These are phyloP conservation scores for Vitis rotundifolia DNA, from an alignment of 164 flowering plant species.

Conservation along the genomic window DNA sequence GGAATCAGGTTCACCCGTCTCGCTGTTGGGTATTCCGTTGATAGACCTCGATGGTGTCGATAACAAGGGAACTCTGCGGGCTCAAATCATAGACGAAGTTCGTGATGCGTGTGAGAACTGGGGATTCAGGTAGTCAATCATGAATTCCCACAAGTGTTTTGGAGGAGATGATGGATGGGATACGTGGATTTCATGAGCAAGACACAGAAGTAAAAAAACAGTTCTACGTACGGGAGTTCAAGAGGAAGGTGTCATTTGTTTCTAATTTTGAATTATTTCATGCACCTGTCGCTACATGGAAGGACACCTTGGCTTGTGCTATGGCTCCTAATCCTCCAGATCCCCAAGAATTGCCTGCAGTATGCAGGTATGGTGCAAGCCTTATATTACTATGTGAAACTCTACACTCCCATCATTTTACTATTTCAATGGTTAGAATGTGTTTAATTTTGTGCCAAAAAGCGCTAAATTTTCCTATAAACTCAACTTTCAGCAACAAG, in stretches of 20 bases:
- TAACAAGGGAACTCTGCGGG: slow-evolving; percentile 1
- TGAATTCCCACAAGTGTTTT: slow-evolving; percentile 24
- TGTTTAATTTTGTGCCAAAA: too few relatives aligned
- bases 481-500: too few relatives aligned
- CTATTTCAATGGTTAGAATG: too few relatives aligned
- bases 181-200: slow-evolving; percentile 32
- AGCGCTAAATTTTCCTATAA: too few relatives aligned
- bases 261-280: slow-evolving; percentile 28
- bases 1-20: too few relatives aligned
- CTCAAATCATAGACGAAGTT: slow-evolving; percentile 23
- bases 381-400: too few relatives aligned
- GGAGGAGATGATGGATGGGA: slow-evolving; percentile 33
- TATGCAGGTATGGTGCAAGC: slow-evolving; percentile 22
- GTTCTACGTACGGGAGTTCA: slow-evolving; percentile 27
- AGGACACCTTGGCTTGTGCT: slow-evolving; percentile 25
- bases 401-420: too few relatives aligned
- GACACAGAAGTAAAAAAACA: slow-evolving; percentile 29
- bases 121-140: slow-evolving; percentile 55
- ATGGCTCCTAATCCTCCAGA: slow-evolving; percentile 27
- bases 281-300: slow-evolving; percentile 34
- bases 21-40: slow-evolving; percentile 23
- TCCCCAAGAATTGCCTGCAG: slow-evolving; percentile 21
- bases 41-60: slow-evolving; percentile 27
- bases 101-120: slow-evolving; percentile 29
- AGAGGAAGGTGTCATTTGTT: slow-evolving; percentile 14